Evolutionary conservation across 139 green algal genomes (phyloP), one percentile per base, ranked within the genome.

Genomic region (Yamagishiella unicocca): DNA sequence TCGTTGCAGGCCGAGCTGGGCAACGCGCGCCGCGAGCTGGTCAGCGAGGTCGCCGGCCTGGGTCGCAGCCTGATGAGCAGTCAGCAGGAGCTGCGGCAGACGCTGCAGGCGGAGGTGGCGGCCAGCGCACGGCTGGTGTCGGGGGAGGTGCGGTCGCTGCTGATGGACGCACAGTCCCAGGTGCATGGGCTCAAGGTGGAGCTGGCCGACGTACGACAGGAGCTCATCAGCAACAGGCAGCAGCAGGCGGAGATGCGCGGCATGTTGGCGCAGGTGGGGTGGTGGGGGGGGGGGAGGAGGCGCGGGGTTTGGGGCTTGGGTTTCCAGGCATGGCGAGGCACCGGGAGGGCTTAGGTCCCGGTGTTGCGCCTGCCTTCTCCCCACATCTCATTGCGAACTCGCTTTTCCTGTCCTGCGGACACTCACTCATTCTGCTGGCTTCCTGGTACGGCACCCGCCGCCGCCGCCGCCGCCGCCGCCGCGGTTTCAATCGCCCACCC

Each of bases 61-160:
- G 79, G 79, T 37, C 79, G 79, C 31, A 64, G 22, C 29, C 40
- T 75, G 38, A 35, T 55, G 29, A 54, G 38, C 4, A 31, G 29
- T 5, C 79, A 85, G 61, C 79, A 85, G 79, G 79, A 85, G 79
- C 79, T 85, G 61, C 58, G 79, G 1, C 24, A 53, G 61, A n/a
- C 61, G 79, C 38, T 85, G 58, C 35, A 43, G 27, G 79, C 40
- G 40, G 79, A 85, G 79, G 79, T 85, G 61, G 79, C 79, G 61
- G 61, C 79, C 25, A 62, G 40, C 29, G 79, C 79, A 0, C 40
- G 79, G 12, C 29, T 75, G 40, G 79, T 85, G 58, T 75, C 79
- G 29, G 61, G 61, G 2, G 79, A 85, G 79, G 77, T 84, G 77
- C 75, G 75, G 9, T 71, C 77, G 0, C 58, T 84, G 38, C 2